Base-by-base conservation (phyloP, 176 grass and related monocot species). In the Thalia dealbata region DNA sequence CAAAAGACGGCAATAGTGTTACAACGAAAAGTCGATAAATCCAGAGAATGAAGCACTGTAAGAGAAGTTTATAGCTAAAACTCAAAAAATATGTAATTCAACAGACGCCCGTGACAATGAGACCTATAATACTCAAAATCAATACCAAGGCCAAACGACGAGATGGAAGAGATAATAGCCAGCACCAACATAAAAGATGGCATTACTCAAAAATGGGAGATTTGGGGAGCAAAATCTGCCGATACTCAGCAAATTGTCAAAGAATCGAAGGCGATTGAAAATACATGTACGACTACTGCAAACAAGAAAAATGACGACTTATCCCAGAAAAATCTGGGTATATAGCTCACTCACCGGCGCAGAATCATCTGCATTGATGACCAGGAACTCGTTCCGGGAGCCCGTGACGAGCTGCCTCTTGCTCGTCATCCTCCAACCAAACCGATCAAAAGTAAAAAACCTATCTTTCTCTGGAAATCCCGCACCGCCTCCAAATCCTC, bases 291-390 rank as follows among this genome's bases (percentile, higher is more conserved):
- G 19, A 24, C 6, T 22, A 3, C n/a, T 60, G 1, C 50, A 14
- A 67, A 75, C 22, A 48, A 19, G 6, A 63, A n/a, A 10, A 14
- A 29, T 44, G 48, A 76, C 10, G 6, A 15, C 23, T 43, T 19
- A 9, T 11, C 10, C 10, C 11, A 11, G 1, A 45, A 54, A 73
- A 76, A 22, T 25, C 2, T 21, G 3, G 26, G 59, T 32, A 18
- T 75, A 27, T 43, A 65, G 32, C 27, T 12, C 63, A 50, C 78
- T 78, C 61, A 82, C 84, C 75, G 52, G 73, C 58, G 45, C 80
- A 25, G 52, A 61, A 65, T 86, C 84, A 70, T 86, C 84, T 18
- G 84, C 84, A 86, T 79, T 78, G 63, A 86, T 67, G 54, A 86
- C 70, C 28, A 86, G 46, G 68, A 86, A 74, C 77, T 86, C 79